These are phyloP conservation scores for Penicillium maclennaniae DNA, from an alignment of 495 filamentous ascomycete genomes.

Conservation along the genomic window DNA sequence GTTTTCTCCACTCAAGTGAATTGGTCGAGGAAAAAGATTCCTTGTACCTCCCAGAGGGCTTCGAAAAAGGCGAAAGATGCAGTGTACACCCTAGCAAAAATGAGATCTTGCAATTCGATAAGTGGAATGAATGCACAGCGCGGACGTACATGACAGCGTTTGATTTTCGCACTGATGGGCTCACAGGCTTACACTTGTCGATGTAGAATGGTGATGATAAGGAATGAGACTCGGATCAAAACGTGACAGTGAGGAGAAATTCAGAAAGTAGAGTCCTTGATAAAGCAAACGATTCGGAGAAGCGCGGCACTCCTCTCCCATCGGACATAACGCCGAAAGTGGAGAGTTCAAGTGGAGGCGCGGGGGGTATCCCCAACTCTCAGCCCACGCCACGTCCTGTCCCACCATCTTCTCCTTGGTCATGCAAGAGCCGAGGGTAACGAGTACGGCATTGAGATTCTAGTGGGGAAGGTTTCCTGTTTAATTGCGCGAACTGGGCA, in stretches of 20 bases:
- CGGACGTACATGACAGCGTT: constrained; percentile 9
- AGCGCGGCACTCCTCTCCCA: constrained; percentile 1
- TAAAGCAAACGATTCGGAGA: constrained; percentile 4
- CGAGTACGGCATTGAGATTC: not conserved
- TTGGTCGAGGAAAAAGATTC: not conserved
- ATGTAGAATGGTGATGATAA: not conserved
- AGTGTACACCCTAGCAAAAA: constrained; percentile 51
- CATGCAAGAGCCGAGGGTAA: not conserved
- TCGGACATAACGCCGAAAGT: constrained; percentile 11
- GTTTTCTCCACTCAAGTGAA: not conserved
- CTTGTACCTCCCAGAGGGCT: constrained; percentile 70
- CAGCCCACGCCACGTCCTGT: not conserved
- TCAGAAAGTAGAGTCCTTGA: not conserved
- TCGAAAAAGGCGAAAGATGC: constrained; percentile 91
- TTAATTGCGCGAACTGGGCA: not conserved
- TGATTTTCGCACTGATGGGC: not conserved
- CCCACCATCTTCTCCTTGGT: not conserved
- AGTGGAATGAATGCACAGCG: not conserved
- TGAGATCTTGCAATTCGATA: constrained; percentile 5
- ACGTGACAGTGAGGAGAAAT: not conserved
- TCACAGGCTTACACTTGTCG: not conserved
- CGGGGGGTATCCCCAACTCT: constrained; percentile 8
- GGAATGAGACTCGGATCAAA: not conserved
- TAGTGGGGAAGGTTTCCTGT: not conserved
- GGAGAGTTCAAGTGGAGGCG: constrained; percentile 10